Evolutionary conservation across 1,284 basidiomycete species (phyloP), one percentile per base, ranked within the genome.

Genomic region (Ganoderma sinense): DNA sequence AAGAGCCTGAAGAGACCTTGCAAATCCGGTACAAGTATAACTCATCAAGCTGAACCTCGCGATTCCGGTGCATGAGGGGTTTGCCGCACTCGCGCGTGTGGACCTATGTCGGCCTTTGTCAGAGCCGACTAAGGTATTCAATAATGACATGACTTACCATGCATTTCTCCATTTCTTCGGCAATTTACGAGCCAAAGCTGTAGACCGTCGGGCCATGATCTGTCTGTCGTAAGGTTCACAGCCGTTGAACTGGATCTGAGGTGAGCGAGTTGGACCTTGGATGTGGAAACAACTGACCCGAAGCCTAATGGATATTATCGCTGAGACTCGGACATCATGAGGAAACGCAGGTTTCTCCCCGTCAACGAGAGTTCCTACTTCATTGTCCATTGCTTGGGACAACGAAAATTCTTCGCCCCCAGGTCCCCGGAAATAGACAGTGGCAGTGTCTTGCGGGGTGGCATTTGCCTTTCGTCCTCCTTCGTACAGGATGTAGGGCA

Each of bases 141-240:
- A 2, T 53, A 26, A 11, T 53, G 51, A 33, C 39, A 20, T 0
- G 29, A n/a, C 29, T 59, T 11, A 33, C 67, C 36, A 68, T 16
- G 48, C 26, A 68, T 26, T 26, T n/a, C 1, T 53, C 2, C 67
- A 61, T 64, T 18, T 68, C 62, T 48, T 59, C 10, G 6, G 67
- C 67, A 13, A 68, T 64, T 64, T 68, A 16, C 23, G 41, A 4
- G 62, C 67, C 20, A 68, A 33, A 4, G 13, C 39, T 16, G 66
- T 67, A 29, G 61, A 36, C 53, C 66, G 58, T 3, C 66, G 66
- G 1, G 62, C 2, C 62, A 51, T 67, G 39, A 67, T 63, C 16
- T 67, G 66, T 20, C 62, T 33, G 26, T 29, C 59, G 55, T 67
- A 67, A 2, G 29, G 33, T 2, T 41, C 31, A n/a, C 33, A 58